Base-by-base conservation (phyloP, 1,284 basidiomycete genomes). In the Puccinia sorghi region DNA sequence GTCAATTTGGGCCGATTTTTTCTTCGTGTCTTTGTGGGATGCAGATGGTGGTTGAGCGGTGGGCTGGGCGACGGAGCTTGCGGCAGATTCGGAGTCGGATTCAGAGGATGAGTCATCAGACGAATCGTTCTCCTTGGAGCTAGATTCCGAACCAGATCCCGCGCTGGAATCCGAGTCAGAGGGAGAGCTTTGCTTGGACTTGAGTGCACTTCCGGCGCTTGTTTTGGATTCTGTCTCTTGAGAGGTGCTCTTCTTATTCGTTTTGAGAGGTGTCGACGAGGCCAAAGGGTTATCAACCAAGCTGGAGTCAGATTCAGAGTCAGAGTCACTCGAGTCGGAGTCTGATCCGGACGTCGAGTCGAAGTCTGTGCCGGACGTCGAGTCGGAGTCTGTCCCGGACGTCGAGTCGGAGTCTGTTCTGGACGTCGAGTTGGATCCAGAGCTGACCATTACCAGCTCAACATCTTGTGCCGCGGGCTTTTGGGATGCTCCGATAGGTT, bases 81-180 rank as follows among this genome's bases (percentile, higher is more conserved):
- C 27, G 54, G 6, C 43, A 13, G 66, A 69, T 15, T 69, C 66
- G 25, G 66, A 69, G 13, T 69, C 66, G 39, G 66, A 69, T 27
- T 71, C 39, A 13, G 69, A 71, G 27, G 50, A 25, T 27, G 67
- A 50, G 13, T 46, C 41, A 15, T 32, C 46, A 8, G 46, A 70
- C 32, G 63, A 43, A 5, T 46, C 43, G 48, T 41, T 27, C 41
- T 25, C 22, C 32, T 32, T 4, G 9, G 66, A 69, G n/a, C 25
- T 43, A 27, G 66, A 48, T 46, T 48, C n/a, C 12, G 20, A 25
- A 4, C 32, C 32, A 32, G 32, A 32, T 32, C 32, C 32, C 32
- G 32, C 1, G 4, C 13, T 52, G 9, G 66, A 52, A 15, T 69
- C 27, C 5, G 50, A 46, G 6, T 9, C 66, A 27, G 41, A 37